Evolutionary conservation across 2,329 filamentous ascomycete species (phyloP), one percentile per base, ranked within the genome.

Genomic region (Hypoxylon sp.): DNA sequence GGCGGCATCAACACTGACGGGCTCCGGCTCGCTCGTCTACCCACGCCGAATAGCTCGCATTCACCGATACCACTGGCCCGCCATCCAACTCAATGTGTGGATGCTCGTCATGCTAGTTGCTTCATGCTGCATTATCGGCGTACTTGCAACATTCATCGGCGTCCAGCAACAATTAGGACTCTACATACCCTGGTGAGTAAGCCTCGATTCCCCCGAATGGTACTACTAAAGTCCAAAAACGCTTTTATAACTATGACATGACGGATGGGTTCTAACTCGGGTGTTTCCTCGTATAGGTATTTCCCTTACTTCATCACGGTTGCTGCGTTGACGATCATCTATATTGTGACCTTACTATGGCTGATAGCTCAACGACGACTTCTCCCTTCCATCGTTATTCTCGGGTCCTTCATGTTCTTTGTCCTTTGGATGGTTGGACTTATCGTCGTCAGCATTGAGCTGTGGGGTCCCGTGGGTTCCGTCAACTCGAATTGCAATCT

Each of bases 391-490:
- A 87, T 89, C 73, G 87, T 89, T 75, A 86, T 89, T 80, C 84
- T 91, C 19, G 88, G 88, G 63, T 85, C 85, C 49, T 90, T 91
- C 74, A 84, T 91, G 70, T 81, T 91, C 61, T 90, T 91, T 66
- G 82, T 91, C 1, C 80, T 91, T n/a, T 91, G 89, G 88, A 80
- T 91, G 38, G 87, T 90, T 36, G 89, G 89, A 0, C 80, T 91
- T 7, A 83, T 91, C 50, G 86, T 90, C 46, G 81, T 88, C 5
- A 83, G 83, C 14, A 85, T 91, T 60, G 84, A 91, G 79, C 84
- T 91, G 0, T 91, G 88, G 84, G 89, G 89, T 0, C 85, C 87
- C 0, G 73, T 78, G 2, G 87, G 87, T 7, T 84, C 82, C 30
- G 85, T 91, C n/a, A 87, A 84, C 74, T 81, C 81, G 50, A 87